phyloP scores from a whole-genome alignment of 2,329 filamentous ascomycete genomes.

The Trichoderma citrinoviride region DNA sequence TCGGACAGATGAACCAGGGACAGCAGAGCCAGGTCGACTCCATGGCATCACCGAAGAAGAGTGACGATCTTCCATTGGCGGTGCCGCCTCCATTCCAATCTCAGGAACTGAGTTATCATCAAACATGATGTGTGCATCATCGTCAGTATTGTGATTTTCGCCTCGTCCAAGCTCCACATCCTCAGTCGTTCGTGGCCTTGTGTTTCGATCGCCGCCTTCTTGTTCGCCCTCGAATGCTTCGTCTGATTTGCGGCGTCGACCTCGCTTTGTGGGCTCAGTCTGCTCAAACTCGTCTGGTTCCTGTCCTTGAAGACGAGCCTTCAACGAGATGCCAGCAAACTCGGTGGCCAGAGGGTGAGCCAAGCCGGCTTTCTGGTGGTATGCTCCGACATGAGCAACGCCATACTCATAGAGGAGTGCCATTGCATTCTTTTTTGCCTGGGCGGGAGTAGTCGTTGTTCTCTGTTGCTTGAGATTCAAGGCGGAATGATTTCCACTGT shows the following conservation, averaged over 20 bases:
- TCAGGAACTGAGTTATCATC: constrained; percentile 55
- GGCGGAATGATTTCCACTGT: constrained; percentile 56
- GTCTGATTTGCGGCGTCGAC: constrained; percentile 42
- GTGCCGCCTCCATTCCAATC: constrained; percentile 65
- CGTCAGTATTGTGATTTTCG: constrained; percentile 27
- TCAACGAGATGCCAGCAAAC: constrained; percentile 46
- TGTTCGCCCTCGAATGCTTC: constrained; percentile 45
- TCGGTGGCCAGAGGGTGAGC: constrained; percentile 44
- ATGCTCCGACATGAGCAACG: constrained; percentile 34
- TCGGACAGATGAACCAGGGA: constrained; percentile 48
- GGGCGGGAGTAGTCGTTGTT: constrained; percentile 30
- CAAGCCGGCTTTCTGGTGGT: constrained; percentile 29
- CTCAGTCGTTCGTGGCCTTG: constrained; percentile 37
- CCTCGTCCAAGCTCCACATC: constrained; percentile 32
- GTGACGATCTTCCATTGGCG: constrained; percentile 65
- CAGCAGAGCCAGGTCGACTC: constrained; percentile 47
- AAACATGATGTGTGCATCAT: constrained; percentile 34
- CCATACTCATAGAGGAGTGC: constrained; percentile 35
- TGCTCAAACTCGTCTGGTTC: constrained; percentile 25
- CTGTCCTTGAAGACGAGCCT: constrained; percentile 32
- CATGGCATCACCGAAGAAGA: constrained; percentile 53
- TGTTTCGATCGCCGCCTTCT: constrained; percentile 34
- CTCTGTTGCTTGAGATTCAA: constrained; percentile 28
- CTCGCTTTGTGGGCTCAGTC: constrained; percentile 23
- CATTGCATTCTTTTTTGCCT: constrained; percentile 41